Conservation (phyloP, 2,329 filamentous ascomycete genomes). For the Calonectria pseudoturangicola region DNA sequence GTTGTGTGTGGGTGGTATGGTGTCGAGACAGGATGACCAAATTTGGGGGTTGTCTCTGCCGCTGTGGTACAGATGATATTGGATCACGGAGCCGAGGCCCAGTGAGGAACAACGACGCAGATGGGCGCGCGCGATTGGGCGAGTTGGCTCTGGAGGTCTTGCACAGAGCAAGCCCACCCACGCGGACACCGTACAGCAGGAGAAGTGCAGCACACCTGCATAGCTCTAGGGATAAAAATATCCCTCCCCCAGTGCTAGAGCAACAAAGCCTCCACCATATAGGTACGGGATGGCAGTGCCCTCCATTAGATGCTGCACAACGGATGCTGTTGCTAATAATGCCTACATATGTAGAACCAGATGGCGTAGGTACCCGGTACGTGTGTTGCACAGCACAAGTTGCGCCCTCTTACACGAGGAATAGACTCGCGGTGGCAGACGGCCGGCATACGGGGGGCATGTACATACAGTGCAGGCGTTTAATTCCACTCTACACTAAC, state of each 20-base stretch:
- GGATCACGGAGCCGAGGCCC: conserved; percentile 20
- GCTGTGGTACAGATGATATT: conserved; percentile 31
- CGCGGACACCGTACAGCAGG: conserved; percentile 46
- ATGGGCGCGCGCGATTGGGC: conserved; percentile 24
- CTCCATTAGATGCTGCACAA: conserved; percentile 29
- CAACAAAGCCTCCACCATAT: conserved; percentile 46
- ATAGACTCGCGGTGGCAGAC: conserved; percentile 16
- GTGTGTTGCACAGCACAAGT: conserved; percentile 22
- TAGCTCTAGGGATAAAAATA: conserved; percentile 53
- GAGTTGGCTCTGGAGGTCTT: conserved; percentile 22
- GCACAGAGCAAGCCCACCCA: conserved; percentile 40
- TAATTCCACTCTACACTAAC: conserved; percentile 28
- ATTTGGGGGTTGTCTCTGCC: conserved; percentile 29
- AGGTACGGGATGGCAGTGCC: conserved; percentile 44
- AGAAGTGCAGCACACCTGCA: conserved; percentile 41
- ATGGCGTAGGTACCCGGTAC: conserved; percentile 26
- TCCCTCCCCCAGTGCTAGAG: conserved; percentile 40
- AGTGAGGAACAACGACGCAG: conserved; percentile 24
- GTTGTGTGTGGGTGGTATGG: conserved; percentile 21
- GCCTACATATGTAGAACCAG: conserved; percentile 15
- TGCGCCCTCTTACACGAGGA: conserved; percentile 19
- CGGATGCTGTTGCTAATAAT: conserved; percentile 23
- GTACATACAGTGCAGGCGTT: conserved; percentile 26
- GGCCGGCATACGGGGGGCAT: conserved; percentile 11
- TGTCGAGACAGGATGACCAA: conserved; percentile 21